Conservation (phyloP, 2,329 filamentous ascomycete genomes). For the Dactylellina leptospora region DNA sequence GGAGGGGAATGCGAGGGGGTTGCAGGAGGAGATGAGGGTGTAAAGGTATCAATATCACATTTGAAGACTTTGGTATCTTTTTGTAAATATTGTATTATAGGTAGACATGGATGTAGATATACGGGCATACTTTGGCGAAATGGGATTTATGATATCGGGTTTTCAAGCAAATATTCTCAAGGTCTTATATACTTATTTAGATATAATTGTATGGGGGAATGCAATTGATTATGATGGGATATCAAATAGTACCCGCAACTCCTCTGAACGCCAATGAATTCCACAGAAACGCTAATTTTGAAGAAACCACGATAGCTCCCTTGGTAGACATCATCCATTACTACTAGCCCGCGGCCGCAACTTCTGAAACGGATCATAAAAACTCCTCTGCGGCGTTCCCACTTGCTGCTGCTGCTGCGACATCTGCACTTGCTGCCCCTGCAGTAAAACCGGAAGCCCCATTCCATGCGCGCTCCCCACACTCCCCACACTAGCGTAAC, state of each 20-base stretch:
- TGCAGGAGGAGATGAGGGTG: neutral
- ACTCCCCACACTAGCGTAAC: conserved; percentile 45
- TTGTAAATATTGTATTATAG: conserved; percentile 6
- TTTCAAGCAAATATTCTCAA: neutral
- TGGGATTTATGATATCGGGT: too few species aligned
- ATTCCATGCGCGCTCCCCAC: conserved; percentile 17
- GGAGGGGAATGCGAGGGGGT: conserved; percentile 29
- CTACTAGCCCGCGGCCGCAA: conserved; percentile 50
- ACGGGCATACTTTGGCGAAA: too few species aligned
- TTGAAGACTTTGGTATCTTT: too few species aligned
- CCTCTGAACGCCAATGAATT: neutral
- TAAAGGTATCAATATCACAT: neutral
- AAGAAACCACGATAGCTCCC: too few species aligned
- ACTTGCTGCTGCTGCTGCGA: conserved; percentile 13
- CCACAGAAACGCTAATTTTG: too few species aligned
- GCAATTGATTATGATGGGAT: neutral
- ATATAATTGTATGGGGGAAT: neutral
- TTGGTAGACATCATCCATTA: conserved; percentile 4
- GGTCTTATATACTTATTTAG: neutral
- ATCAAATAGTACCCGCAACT: neutral
- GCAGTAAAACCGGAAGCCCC: conserved; percentile 32
- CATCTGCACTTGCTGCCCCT: conserved; percentile 20
- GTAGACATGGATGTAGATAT: too few species aligned
- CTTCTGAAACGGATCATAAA: conserved; percentile 44
- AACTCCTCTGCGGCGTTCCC: conserved; percentile 16